These are phyloP conservation scores for Hemileccinum rubropunctum DNA, from an alignment of 768 basidiomycete genomes.

Conservation along the genomic window DNA sequence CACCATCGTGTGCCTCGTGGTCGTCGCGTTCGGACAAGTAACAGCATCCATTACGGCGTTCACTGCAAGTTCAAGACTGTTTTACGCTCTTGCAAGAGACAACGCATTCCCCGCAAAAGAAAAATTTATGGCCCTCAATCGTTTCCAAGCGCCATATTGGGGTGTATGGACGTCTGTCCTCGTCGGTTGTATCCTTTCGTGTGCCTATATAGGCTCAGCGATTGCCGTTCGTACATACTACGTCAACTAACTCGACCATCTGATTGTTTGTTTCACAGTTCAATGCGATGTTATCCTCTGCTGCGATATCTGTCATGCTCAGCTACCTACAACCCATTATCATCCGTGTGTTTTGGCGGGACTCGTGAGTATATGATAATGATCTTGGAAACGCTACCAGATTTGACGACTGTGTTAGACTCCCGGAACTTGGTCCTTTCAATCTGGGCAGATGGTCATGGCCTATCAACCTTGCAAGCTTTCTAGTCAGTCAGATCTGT, in stretches of 20 bases:
- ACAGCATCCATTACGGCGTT: conserved; percentile 58
- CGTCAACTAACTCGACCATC: background rate
- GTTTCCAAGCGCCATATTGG: conserved; percentile 51
- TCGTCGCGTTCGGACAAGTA: conserved; percentile 49
- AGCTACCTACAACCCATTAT: conserved; percentile 57
- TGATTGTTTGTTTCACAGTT: conserved; percentile 32
- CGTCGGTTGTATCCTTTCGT: conserved; percentile 52
- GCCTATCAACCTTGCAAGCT: conserved; percentile 47
- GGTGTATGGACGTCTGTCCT: conserved; percentile 56
- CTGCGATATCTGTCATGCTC: conserved; percentile 56
- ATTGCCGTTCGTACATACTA: conserved; percentile 44
- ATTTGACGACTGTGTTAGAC: conserved; percentile 29
- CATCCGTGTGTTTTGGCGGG: conserved; percentile 57
- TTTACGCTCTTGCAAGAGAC: conserved; percentile 57
- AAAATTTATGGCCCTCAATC: conserved; percentile 49
- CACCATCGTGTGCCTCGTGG: conserved; percentile 48
- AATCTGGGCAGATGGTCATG: conserved; percentile 51
- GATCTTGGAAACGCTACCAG: background rate
- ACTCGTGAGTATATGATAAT: conserved; percentile 37
- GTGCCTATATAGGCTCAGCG: conserved; percentile 55
- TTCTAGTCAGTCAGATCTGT: conserved; percentile 35
- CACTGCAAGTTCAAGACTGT: conserved; percentile 54
- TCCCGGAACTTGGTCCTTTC: conserved; percentile 49
- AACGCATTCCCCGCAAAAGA: conserved; percentile 47
- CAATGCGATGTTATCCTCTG: conserved; percentile 55